Percentiles rank a stretch among this genome's conserved stretches.
phyloP scores from a whole-genome alignment of 257 asterid genomes.

The Capsicum chinense region DNA sequence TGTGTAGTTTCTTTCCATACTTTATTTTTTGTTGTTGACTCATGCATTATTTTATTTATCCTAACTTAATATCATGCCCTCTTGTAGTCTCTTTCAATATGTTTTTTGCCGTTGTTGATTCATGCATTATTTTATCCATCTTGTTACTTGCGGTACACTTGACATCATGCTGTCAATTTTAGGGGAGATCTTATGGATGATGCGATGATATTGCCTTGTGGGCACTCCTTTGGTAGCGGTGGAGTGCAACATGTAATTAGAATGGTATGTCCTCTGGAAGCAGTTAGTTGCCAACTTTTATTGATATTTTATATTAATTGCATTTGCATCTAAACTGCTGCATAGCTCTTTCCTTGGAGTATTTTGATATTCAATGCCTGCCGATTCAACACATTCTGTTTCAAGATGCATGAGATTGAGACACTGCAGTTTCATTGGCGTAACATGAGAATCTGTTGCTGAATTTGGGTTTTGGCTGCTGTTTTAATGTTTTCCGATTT shows the following conservation, averaged over 20 bases:
- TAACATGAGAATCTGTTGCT: background rate
- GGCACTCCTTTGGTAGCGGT: slow-evolving; percentile 87
- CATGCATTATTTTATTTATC: slow-evolving; percentile 3
- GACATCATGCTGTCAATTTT: slow-evolving; percentile 36
- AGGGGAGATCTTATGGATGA: slow-evolving; percentile 96
- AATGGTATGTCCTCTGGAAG: slow-evolving; percentile 54
- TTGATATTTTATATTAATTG: background rate
- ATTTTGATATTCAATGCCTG: slow-evolving; percentile 17
- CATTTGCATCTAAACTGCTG: background rate
- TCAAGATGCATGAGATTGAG: slow-evolving; percentile 24
- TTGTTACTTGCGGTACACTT: slow-evolving; percentile 27
- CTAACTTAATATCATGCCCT: background rate
- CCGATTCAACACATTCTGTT: slow-evolving; percentile 4
- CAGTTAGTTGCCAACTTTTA: background rate
- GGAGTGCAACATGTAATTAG: slow-evolving; percentile 72
- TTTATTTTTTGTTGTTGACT: background rate
- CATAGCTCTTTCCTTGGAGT: background rate
- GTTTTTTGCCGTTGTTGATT: background rate
- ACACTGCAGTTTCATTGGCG: background rate
- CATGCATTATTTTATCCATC: slow-evolving; percentile 14
- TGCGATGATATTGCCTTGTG: slow-evolving; percentile 95
- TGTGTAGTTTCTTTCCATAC: background rate
- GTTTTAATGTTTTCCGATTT: background rate
- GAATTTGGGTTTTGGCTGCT: background rate
- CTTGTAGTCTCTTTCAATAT: slow-evolving; percentile 3